Base-by-base conservation (phyloP, 495 filamentous ascomycete genomes). In the Neurospora discreta region DNA sequence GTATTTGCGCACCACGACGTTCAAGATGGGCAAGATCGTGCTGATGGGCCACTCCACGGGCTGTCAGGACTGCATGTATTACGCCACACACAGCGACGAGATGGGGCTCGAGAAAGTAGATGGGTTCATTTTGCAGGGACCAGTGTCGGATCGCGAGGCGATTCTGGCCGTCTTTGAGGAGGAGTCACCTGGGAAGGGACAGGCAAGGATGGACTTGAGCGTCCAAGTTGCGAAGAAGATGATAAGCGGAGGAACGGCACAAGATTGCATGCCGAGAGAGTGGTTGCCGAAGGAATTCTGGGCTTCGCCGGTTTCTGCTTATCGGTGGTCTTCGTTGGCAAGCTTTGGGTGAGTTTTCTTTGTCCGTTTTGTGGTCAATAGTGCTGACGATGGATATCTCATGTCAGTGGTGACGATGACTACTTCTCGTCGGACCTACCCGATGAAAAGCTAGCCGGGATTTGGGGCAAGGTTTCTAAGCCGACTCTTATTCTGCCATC, bases 21-120 rank as follows among this genome's bases (percentile, higher is more conserved):
- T 81, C 16, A 80, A 80, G 10, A 80, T 77, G 11, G 78, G 83
- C 13, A 92, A 90, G 77, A 82, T 97, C n/a, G 90, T 95, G 10
- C 78, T 98, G 13, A 88, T 99, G 87, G 95, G 95, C 11, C 93
- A 97, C 74, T 94, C 91, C 4, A 88, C 85, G 13, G 95, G 95
- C 3, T 93, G 91, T 73, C 95, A 85, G 82, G 93, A 97, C 77
- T 89, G 92, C 40, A 85, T 98, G 80, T 88, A 92, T 71, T 97
- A 95, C 33, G 69, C 33, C 23, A 41, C 7, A 67, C 3, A 41
- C 20, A 69, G 69, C 38, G 60, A 30, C 9, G 43, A 44, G 20
- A 26, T 23, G 46, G 68, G 69, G 72, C 16, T 80, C 82, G n/a
- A 84, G 84, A 3, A 74, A 1, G 84, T 98, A 33, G 89, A 97